Base-by-base conservation (phyloP, 2,329 filamentous ascomycete genomes). In the Helminthosporium solani region DNA sequence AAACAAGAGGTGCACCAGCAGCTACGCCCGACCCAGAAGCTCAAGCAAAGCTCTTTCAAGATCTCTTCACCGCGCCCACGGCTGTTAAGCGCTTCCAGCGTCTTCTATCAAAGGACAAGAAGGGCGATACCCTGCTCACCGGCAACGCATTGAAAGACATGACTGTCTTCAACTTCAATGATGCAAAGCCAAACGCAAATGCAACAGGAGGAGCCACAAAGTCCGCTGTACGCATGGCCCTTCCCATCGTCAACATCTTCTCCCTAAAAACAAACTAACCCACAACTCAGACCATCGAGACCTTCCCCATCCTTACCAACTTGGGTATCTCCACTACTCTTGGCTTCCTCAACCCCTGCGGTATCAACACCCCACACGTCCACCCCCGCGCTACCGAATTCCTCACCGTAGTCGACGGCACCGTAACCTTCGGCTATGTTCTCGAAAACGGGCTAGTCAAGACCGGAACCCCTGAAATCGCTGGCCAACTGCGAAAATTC, bases 151-250 rank as follows among this genome's bases (percentile, higher is more conserved):
- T 73, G 21, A 57, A 56, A 37, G 55, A 60, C 11, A 35, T 58
- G 61, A 81, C 86, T 71, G 87, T 84, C 64, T 90, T 89, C 78
- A 78, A 78, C 64, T 76, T 78, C 56, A 67, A 81, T 52, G 61
- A 68, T 49, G 73, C 73, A 15, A 48, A 51, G 14, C 70, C 74
- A 9, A 49, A 66, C 8, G 30, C 69, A 12, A 72, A 80, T 41
- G 84, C 79, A 53, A 86, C 87, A 67, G 85, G 63, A 35, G 63
- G 61, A 14, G 56, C 52, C 14, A 52, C 53, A n/a, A 61, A 62
- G 33, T 39, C 60, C 39, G 64, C 63, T n/a, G 55, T 62, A 45
- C 47, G 53, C 49, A 14, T 34, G 34, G 16, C 11, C 11, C n/a
- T 11, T 20, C 3, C 25, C 34, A 18, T 33, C 27, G 15, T 40